These are phyloP conservation scores for Mycena chlorophos DNA, from an alignment of 768 basidiomycete genomes.

Conservation along the genomic window DNA sequence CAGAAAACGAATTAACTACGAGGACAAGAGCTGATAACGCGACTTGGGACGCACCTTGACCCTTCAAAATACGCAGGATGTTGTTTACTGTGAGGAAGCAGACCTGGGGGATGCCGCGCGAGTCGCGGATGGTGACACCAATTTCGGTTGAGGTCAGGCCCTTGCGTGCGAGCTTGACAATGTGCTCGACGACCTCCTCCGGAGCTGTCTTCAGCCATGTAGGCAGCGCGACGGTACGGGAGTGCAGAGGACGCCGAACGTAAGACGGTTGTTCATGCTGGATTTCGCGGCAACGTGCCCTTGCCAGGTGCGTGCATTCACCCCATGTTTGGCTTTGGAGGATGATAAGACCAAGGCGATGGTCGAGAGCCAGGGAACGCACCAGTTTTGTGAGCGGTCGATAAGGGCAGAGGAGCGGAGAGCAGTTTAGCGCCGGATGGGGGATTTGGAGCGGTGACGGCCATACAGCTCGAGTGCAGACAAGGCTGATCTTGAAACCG, in stretches of 20 bases:
- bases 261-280: not conserved
- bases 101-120: slow-evolving; percentile 97
- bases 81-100: slow-evolving; percentile 99
- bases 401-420: too few species aligned
- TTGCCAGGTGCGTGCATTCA: slow-evolving; percentile 99
- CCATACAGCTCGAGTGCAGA: too few species aligned
- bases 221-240: slow-evolving; percentile 93
- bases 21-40: slow-evolving; percentile 27
- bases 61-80: slow-evolving; percentile 97
- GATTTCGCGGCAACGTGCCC: slow-evolving; percentile 64
- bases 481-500: too few species aligned
- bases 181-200: slow-evolving; percentile 94
- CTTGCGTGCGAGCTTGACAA: slow-evolving; percentile 96
- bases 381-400: too few species aligned
- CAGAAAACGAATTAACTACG: slow-evolving; percentile 23
- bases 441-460: too few species aligned
- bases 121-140: slow-evolving; percentile 96
- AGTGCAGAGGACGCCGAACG: slow-evolving; percentile 85
- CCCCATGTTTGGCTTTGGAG: slow-evolving; percentile 67
- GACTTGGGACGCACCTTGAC: slow-evolving; percentile 64
- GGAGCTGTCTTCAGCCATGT: slow-evolving; percentile 96
- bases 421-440: too few species aligned
- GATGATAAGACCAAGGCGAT: too few species aligned
- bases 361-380: too few species aligned
- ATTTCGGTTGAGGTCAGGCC: slow-evolving; percentile 97